Conservation (phyloP, 139 green algal genomes). For the Tetradesmus obliquus region DNA sequence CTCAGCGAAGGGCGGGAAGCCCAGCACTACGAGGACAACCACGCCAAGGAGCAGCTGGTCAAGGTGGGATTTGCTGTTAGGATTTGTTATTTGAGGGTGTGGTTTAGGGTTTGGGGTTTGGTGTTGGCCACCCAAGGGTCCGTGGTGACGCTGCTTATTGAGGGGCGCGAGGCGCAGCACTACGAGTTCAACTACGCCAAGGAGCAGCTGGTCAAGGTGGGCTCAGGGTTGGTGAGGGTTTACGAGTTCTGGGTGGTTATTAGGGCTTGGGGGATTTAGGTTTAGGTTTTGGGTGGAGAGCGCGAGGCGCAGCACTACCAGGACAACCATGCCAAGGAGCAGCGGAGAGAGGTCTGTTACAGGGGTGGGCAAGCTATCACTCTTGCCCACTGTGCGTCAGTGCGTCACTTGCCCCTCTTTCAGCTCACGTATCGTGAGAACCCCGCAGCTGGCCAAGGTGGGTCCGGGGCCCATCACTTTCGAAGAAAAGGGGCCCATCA, state of each 20-base stretch:
- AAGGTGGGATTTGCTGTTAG: constrained; percentile 6
- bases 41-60: constrained; percentile 47
- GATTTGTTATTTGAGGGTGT: background rate
- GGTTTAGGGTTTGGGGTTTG: background rate
- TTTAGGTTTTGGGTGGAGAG: background rate
- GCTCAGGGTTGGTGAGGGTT: background rate
- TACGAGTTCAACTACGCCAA: constrained; percentile 64
- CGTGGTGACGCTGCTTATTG: constrained; percentile 81
- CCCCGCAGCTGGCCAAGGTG: too few species aligned
- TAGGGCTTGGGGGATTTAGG: background rate
- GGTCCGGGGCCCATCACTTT: too few species aligned
- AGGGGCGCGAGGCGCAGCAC: constrained; percentile 70
- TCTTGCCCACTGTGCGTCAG: too few species aligned
- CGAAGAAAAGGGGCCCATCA: too few species aligned
- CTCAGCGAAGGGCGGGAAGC: constrained; percentile 73
- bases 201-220: constrained; percentile 38
- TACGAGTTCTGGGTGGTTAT: background rate
- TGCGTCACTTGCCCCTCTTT: too few species aligned
- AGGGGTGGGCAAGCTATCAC: too few species aligned
- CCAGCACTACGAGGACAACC: constrained; percentile 65
- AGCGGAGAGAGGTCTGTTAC: constrained; percentile 25
- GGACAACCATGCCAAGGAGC: constrained; percentile 49
- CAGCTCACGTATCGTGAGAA: too few species aligned
- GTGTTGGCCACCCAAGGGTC: background rate
- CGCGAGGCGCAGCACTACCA: constrained; percentile 75